These are phyloP conservation scores for Vicia villosa DNA, from an alignment of 306 rosid genomes.

Conservation along the genomic window DNA sequence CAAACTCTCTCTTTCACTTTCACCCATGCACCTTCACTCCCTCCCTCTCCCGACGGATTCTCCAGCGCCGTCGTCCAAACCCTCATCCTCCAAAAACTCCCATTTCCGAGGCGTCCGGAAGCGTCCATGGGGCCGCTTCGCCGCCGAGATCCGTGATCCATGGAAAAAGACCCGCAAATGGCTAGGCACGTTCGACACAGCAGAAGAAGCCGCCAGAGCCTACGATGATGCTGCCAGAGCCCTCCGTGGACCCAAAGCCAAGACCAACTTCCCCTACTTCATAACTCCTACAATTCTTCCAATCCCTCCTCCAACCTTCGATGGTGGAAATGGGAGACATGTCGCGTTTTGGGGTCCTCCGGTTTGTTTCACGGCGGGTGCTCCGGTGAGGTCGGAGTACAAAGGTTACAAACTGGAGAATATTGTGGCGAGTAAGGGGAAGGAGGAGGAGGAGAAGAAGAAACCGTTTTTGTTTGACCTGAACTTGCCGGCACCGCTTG, in stretches of 20 bases:
- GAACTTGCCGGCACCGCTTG: conserved; percentile 62
- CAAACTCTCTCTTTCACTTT: not conserved
- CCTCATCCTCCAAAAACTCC: not conserved
- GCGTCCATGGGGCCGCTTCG: conserved; percentile 86
- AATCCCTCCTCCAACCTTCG: not conserved
- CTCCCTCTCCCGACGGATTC: not conserved
- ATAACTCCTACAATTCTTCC: not conserved
- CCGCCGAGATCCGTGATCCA: conserved; percentile 85
- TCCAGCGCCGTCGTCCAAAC: not conserved
- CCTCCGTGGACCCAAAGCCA: conserved; percentile 68
- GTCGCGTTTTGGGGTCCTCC: conserved; percentile 44
- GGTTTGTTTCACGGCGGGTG: conserved; percentile 8
- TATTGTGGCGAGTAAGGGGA: conserved; percentile 38
- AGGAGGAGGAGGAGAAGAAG: conserved; percentile 50
- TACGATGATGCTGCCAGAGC: conserved; percentile 71
- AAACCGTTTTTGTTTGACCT: conserved; percentile 61
- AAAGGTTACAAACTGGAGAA: conserved; percentile 61
- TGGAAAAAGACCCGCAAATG: conserved; percentile 64
- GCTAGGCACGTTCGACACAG: conserved; percentile 81
- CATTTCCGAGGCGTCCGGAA: conserved; percentile 61
- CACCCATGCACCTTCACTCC: not conserved
- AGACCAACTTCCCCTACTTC: conserved; percentile 58
- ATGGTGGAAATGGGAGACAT: not conserved
- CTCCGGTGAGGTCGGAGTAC: conserved; percentile 56
- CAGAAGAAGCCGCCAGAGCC: conserved; percentile 90